These are phyloP conservation scores for Digitaria exilis DNA, from an alignment of 202 grass and related monocot genomes.

Conservation along the genomic window DNA sequence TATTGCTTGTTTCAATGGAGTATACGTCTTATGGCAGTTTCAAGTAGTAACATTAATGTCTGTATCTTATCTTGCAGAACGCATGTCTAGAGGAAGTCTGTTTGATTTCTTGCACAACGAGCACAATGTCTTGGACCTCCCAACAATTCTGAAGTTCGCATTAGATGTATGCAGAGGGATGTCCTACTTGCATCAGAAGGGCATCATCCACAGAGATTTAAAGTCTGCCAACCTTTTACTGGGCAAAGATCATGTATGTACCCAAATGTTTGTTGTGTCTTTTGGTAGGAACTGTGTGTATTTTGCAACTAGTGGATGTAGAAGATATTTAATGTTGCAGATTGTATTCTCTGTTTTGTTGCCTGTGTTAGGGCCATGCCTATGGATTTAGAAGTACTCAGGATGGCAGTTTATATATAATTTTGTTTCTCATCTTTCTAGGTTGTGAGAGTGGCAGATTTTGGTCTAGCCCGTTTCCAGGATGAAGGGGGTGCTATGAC, in stretches of 20 bases:
- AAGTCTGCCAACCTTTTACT: conserved; percentile 74
- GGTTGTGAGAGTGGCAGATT: conserved; percentile 77
- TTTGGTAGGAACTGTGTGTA: neutral
- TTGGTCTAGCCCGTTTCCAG: conserved; percentile 71
- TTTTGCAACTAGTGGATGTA: conserved; percentile 1
- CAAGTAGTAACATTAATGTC: neutral
- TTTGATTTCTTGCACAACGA: conserved; percentile 69
- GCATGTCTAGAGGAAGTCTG: conserved; percentile 75
- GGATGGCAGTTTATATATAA: neutral
- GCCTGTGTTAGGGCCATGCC: neutral
- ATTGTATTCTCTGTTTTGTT: neutral
- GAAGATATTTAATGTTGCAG: neutral
- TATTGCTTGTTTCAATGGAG: neutral
- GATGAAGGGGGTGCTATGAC: conserved; percentile 69
- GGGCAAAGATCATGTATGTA: conserved; percentile 62
- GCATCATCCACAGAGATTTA: conserved; percentile 74
- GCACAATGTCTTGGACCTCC: conserved; percentile 47
- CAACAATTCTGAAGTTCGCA: conserved; percentile 59
- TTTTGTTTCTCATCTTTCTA: conserved; percentile 28
- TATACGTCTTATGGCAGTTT: conserved; percentile 2
- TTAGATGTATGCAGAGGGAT: conserved; percentile 66
- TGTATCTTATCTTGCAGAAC: conserved; percentile 55
- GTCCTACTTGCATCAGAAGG: conserved; percentile 71
- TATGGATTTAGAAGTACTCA: neutral
- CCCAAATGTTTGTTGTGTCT: neutral